phyloP scores from a whole-genome alignment of 257 asterid species.

The Parsonsia alboflavescens region DNA sequence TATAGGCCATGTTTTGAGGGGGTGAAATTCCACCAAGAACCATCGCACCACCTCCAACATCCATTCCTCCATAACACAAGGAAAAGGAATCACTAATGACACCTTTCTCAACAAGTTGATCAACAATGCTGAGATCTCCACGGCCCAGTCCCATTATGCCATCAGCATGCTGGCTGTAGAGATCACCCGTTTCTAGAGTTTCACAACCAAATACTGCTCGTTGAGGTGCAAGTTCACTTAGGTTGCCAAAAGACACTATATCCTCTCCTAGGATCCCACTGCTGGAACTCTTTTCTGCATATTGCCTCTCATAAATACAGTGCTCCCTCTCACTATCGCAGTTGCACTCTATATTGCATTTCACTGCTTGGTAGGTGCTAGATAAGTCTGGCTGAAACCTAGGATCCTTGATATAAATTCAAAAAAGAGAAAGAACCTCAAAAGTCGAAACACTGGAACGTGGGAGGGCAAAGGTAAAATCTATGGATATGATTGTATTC shows the following conservation, averaged over 20 bases:
- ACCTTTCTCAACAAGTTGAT: conserved; percentile 89
- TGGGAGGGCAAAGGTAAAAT: not conserved
- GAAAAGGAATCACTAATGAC: conserved; percentile 90
- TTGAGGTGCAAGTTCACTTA: conserved; percentile 80
- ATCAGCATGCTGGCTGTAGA: conserved; percentile 97
- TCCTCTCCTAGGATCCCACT: conserved; percentile 94
- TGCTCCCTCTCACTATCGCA: conserved; percentile 70
- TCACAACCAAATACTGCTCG: conserved; percentile 96
- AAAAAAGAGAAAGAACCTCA: not conserved
- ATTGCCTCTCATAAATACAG: conserved; percentile 83
- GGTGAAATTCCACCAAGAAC: conserved; percentile 88
- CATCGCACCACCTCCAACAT: conserved; percentile 97
- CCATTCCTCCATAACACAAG: conserved; percentile 98
- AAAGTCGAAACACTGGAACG: not conserved
- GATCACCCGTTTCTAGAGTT: conserved; percentile 94
- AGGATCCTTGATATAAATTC: conserved; percentile 55
- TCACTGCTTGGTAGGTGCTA: conserved; percentile 68
- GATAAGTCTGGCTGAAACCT: conserved; percentile 82
- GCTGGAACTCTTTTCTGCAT: conserved; percentile 99
- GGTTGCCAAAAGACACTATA: conserved; percentile 85
- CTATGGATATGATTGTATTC: not conserved
- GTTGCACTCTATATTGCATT: conserved; percentile 79
- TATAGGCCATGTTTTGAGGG: conserved; percentile 76
- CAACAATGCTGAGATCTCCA: conserved; percentile 96
- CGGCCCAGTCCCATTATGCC: conserved; percentile 99